These are phyloP conservation scores for Kondoa malvinella DNA, from an alignment of 768 basidiomycete species.

Conservation along the genomic window DNA sequence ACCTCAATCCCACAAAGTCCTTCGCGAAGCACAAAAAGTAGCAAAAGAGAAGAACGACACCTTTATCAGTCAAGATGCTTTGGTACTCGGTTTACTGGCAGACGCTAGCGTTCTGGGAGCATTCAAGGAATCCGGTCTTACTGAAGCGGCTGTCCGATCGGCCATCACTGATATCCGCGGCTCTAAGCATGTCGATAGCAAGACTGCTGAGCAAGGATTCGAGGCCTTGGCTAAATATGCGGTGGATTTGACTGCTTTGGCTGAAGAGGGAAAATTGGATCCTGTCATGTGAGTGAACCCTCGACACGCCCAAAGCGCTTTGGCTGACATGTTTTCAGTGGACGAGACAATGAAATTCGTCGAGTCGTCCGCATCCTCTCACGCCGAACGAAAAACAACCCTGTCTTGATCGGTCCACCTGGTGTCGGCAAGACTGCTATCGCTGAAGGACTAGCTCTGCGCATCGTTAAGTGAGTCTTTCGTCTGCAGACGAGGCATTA, in stretches of 20 bases:
- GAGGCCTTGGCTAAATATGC: conserved; percentile 65
- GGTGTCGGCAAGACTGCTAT: conserved; percentile 91
- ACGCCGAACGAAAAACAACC: conserved; percentile 75
- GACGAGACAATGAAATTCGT: conserved; percentile 28
- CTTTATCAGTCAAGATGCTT: conserved; percentile 82
- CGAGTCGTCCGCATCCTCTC: conserved; percentile 26
- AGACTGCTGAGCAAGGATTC: conserved; percentile 75
- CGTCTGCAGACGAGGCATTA: neutral
- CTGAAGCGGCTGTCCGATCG: conserved; percentile 51
- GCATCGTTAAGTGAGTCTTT: conserved; percentile 43
- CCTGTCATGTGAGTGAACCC: conserved; percentile 30
- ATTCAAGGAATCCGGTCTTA: conserved; percentile 56
- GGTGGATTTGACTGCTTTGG: conserved; percentile 32
- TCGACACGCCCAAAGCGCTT: no score
- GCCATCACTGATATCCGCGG: conserved; percentile 65
- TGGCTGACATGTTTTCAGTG: no score
- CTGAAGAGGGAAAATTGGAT: conserved; percentile 35
- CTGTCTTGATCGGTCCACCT: conserved; percentile 54
- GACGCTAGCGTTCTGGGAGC: conserved; percentile 50
- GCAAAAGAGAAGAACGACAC: conserved; percentile 64
- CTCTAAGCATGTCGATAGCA: conserved; percentile 66
- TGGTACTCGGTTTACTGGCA: conserved; percentile 67
- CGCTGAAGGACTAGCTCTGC: conserved; percentile 84
- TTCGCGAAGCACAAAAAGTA: conserved; percentile 56
- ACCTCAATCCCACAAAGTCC: conserved; percentile 42